phyloP scores from a whole-genome alignment of 1,139 yeast species.

The Kurtzmaniella quercitrusa region DNA sequence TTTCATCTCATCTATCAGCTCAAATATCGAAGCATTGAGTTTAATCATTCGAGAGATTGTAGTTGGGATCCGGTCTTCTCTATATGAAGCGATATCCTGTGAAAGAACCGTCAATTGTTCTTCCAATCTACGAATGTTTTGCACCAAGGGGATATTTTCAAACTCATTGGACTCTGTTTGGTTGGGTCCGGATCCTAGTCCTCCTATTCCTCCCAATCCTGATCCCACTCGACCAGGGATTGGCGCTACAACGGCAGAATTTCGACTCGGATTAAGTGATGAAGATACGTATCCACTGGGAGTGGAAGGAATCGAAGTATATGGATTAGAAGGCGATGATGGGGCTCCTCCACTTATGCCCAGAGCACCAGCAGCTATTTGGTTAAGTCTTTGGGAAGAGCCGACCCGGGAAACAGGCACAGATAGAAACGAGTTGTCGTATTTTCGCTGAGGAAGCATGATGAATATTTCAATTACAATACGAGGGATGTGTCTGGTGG shows the following conservation, averaged over 20 bases:
- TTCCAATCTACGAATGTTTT: constrained; percentile 25
- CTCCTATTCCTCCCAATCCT: too few species aligned
- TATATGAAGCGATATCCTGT: constrained; percentile 28
- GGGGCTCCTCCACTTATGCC: constrained; percentile 6
- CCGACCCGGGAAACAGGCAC: constrained; percentile 33
- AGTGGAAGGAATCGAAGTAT: constrained; percentile 25
- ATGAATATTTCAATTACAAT: too few species aligned
- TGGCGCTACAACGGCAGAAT: constrained; percentile 20
- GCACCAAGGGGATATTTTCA: constrained; percentile 28
- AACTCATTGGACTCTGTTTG: constrained; percentile 21
- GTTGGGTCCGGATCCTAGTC: too few species aligned
- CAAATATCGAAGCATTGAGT: constrained; percentile 23
- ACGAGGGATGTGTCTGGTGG: too few species aligned
- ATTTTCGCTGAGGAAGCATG: constrained; percentile 13
- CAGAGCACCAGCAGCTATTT: constrained; percentile 10
- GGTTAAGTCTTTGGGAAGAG: constrained; percentile 30
- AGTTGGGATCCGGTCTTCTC: constrained; percentile 25
- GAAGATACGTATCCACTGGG: constrained; percentile 32
- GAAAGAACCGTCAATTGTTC: constrained; percentile 21
- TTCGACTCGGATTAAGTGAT: constrained; percentile 36
- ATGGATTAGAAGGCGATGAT: constrained; percentile 11
- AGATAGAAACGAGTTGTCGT: constrained; percentile 17
- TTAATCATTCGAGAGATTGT: constrained; percentile 25
- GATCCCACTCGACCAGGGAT: constrained; percentile 12
- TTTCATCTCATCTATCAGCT: constrained; percentile 24